Evolutionary conservation across 2,329 filamentous ascomycete species (phyloP).

Genomic region (Pezicula radicicola): DNA sequence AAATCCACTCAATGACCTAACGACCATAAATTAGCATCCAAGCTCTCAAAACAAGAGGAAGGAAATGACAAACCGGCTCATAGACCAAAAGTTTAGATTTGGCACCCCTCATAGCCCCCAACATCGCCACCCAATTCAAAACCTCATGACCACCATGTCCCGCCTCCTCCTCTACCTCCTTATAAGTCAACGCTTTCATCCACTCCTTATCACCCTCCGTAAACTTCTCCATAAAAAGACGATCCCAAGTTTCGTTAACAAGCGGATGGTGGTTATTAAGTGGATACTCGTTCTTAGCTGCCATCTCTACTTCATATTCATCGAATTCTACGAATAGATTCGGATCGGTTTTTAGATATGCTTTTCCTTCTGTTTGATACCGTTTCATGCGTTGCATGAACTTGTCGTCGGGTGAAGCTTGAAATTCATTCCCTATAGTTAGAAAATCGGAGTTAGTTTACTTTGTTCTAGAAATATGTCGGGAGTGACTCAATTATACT

Average conservation of each 20-base stretch:
- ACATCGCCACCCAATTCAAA: slow-evolving; percentile 6
- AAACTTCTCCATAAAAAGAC: slow-evolving; percentile 2
- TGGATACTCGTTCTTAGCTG: slow-evolving; percentile 27
- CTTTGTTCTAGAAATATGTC: too few relatives aligned
- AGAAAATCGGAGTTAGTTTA: too few relatives aligned
- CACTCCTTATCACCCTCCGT: slow-evolving; percentile 11
- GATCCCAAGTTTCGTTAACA: slow-evolving; percentile 26
- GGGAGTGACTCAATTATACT: too few relatives aligned
- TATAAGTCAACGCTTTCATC: slow-evolving; percentile 16
- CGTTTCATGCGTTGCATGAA: slow-evolving; percentile 28
- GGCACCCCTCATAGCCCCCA: slow-evolving; percentile 5
- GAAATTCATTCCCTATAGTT: slow-evolving; percentile 13
- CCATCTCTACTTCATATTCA: slow-evolving; percentile 30
- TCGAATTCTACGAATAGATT: slow-evolving; percentile 26
- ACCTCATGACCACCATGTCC: slow-evolving; percentile 26
- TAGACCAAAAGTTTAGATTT: slow-evolving; percentile 6
- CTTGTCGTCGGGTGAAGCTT: slow-evolving; percentile 23
- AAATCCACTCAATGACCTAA: slow-evolving; percentile 6
- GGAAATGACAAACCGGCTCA: slow-evolving; percentile 1
- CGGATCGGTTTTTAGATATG: slow-evolving; percentile 20
- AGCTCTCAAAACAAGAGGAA: background rate
- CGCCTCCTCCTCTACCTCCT: slow-evolving; percentile 56
- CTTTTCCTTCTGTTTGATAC: slow-evolving; percentile 25
- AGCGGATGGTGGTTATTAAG: slow-evolving; percentile 28
- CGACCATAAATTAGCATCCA: background rate